Evolutionary conservation across 1,284 basidiomycete species (phyloP).

Genomic region (Trametes versicolor): DNA sequence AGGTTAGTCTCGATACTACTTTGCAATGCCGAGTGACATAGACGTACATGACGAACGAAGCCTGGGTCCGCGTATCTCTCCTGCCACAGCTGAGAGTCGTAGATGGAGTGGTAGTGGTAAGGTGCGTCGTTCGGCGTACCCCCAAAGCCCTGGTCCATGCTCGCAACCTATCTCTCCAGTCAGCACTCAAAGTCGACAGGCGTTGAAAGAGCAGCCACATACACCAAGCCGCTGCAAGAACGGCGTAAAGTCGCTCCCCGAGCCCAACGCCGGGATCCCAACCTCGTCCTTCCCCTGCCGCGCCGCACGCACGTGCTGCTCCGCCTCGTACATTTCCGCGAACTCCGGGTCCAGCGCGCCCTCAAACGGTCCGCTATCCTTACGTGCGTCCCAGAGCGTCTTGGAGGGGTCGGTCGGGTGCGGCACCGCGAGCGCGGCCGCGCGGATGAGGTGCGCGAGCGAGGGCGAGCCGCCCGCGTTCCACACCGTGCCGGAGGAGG

Average conservation of each 20-base stretch:
- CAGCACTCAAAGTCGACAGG: neutral
- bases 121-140: slow-evolving; percentile 63
- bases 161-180: slow-evolving; percentile 53
- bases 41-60: slow-evolving; percentile 69
- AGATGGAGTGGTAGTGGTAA: slow-evolving; percentile 83
- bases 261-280: slow-evolving; percentile 56
- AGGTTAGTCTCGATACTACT: neutral
- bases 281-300: slow-evolving; percentile 32
- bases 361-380: slow-evolving; percentile 64
- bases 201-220: slow-evolving; percentile 25
- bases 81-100: slow-evolving; percentile 78
- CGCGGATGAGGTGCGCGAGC: slow-evolving; percentile 77
- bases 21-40: slow-evolving; percentile 17
- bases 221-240: slow-evolving; percentile 74
- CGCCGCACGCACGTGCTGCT: slow-evolving; percentile 38
- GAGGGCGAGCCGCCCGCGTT: slow-evolving; percentile 71
- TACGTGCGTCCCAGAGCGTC: slow-evolving; percentile 73
- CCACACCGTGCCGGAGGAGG: slow-evolving; percentile 77
- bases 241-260: slow-evolving; percentile 84
- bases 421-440: slow-evolving; percentile 72
- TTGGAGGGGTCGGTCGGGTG: slow-evolving; percentile 66
- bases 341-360: slow-evolving; percentile 48
- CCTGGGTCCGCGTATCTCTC: slow-evolving; percentile 76
- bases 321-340: slow-evolving; percentile 38
- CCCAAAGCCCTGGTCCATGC: slow-evolving; percentile 62